Conservation (phyloP, 805 yeast genomes). For the Ogataea dorogensis region DNA sequence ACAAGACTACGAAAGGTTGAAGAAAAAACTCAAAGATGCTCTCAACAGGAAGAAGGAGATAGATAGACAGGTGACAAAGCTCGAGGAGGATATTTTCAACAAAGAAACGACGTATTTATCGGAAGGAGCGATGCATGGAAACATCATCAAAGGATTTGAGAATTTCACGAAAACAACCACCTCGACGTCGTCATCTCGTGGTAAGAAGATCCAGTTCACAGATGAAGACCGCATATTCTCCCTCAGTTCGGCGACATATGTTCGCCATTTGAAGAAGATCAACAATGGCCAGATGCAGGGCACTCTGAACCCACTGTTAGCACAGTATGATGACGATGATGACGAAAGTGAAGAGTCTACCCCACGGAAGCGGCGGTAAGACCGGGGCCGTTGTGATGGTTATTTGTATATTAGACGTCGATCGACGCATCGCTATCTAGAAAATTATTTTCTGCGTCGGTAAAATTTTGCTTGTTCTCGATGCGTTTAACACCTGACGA, state of each 20-base stretch:
- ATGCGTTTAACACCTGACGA: slow-evolving; percentile 64
- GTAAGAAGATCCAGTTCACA: slow-evolving; percentile 51
- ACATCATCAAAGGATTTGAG: slow-evolving; percentile 90
- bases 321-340: slow-evolving; percentile 21
- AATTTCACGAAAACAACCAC: slow-evolving; percentile 54
- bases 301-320: slow-evolving; percentile 14
- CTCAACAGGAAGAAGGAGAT: slow-evolving; percentile 59
- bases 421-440: slow-evolving; percentile 9
- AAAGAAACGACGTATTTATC: slow-evolving; percentile 76
- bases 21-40: slow-evolving; percentile 62
- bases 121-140: slow-evolving; percentile 65
- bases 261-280: slow-evolving; percentile 57
- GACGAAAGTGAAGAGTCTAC: slow-evolving; percentile 23
- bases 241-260: slow-evolving; percentile 66
- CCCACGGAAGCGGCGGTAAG: slow-evolving; percentile 19
- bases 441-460: slow-evolving; percentile 7
- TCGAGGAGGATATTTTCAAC: slow-evolving; percentile 78
- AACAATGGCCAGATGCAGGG: slow-evolving; percentile 28
- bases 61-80: slow-evolving; percentile 57
- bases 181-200: slow-evolving; percentile 33
- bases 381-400: neutral
- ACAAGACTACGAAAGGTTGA: slow-evolving; percentile 61
- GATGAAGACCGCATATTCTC: slow-evolving; percentile 84
- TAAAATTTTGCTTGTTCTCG: slow-evolving; percentile 6
- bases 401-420: slow-evolving; percentile 1